These are phyloP conservation scores for Bruguiera hainesii DNA, from an alignment of 441 rosid species.

Conservation along the genomic window DNA sequence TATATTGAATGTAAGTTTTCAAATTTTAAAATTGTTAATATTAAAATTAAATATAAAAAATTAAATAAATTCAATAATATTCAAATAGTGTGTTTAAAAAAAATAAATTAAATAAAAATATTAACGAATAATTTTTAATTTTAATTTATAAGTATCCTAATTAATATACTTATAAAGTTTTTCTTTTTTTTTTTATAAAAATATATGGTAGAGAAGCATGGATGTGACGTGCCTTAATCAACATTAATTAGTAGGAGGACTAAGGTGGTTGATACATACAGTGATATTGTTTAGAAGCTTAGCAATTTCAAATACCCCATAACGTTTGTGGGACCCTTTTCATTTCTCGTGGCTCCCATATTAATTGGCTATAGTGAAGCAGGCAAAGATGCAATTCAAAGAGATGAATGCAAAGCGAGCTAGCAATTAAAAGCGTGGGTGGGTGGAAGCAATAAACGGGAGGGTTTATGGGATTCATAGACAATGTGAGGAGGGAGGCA, in stretches of 20 bases:
- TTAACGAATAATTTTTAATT: no score
- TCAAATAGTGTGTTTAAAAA: no score
- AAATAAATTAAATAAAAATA: no score
- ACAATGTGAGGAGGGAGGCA: constrained; percentile 22
- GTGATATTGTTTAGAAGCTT: constrained; percentile 12
- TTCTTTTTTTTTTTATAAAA: no score
- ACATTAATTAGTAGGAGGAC: constrained; percentile 24
- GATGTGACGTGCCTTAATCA: constrained; percentile 33
- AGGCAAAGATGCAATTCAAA: not conserved
- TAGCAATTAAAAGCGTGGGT: constrained; percentile 24
- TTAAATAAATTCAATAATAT: no score
- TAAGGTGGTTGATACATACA: constrained; percentile 29
- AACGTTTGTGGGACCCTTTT: constrained; percentile 25
- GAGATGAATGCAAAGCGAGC: not conserved
- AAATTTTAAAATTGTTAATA: no score
- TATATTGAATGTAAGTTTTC: no score
- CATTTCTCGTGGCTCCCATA: constrained; percentile 11
- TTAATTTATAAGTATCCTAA: no score
- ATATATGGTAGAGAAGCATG: constrained; percentile 14
- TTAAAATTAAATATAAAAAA: no score
- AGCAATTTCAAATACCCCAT: constrained; percentile 20
- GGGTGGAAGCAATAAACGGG: constrained; percentile 41
- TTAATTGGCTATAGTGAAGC: constrained; percentile 4
- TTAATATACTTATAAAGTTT: no score
- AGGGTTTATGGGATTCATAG: constrained; percentile 24